Percentiles rank a stretch among this genome's conserved stretches.
These are phyloP conservation scores for Fusarium nurragi DNA, from an alignment of 2,329 filamentous ascomycete species.

Conservation along the genomic window DNA sequence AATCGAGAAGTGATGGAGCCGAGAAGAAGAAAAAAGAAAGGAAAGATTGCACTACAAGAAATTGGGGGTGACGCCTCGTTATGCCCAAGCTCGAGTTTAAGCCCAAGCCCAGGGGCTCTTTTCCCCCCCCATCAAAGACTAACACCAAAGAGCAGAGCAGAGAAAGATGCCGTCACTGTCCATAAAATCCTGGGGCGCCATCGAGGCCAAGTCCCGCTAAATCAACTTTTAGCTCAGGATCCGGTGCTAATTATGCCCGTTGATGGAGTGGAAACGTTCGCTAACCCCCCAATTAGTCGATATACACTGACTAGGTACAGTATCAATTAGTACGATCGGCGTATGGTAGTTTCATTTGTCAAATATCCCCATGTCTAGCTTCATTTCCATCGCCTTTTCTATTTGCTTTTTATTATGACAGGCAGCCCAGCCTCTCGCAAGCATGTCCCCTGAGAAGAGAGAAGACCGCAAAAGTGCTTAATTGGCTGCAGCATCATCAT, in stretches of 20 bases:
- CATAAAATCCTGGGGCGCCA: constrained; percentile 32
- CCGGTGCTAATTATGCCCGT: constrained; percentile 11
- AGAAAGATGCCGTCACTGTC: constrained; percentile 39
- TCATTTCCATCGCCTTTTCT: constrained; percentile 4
- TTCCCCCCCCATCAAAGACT: background rate
- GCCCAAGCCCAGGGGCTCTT: background rate
- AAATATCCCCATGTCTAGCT: constrained; percentile 14
- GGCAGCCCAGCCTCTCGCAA: constrained; percentile 21
- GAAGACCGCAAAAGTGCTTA: background rate
- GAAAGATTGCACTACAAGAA: background rate
- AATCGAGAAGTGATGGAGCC: constrained; percentile 10
- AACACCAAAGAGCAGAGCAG: background rate
- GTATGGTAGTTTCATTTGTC: background rate
- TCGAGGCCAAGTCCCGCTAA: constrained; percentile 38
- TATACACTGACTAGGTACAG: no score
- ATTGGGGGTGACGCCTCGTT: constrained; percentile 29
- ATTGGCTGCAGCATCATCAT: background rate
- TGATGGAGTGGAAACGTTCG: constrained; percentile 6
- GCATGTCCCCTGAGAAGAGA: constrained; percentile 2
- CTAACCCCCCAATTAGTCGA: constrained; percentile 11
- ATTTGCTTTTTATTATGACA: constrained; percentile 11
- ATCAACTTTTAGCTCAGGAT: constrained; percentile 18
- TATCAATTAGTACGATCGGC: constrained; percentile 15
- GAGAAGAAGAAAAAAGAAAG: background rate
- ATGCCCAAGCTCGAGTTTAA: constrained; percentile 2